Conservation (phyloP, 2,329 filamentous ascomycete genomes). For the Verticillium klebahnii region DNA sequence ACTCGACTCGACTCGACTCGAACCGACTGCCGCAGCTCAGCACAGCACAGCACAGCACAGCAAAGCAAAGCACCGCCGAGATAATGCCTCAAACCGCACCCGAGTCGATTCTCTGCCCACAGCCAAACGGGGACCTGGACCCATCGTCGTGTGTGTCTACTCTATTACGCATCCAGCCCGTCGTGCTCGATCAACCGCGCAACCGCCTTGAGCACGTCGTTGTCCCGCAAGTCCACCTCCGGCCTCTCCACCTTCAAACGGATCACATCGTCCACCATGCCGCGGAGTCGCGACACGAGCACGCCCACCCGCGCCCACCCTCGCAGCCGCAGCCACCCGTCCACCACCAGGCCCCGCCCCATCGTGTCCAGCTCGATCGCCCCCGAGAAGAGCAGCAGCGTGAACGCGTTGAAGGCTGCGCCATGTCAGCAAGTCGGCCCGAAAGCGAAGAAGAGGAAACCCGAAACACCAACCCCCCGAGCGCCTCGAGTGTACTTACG, state of each 20-base stretch:
- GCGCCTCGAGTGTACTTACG: slow-evolving; percentile 48
- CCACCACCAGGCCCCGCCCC: slow-evolving; percentile 81
- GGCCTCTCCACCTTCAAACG: slow-evolving; percentile 77
- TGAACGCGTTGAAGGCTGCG: slow-evolving; percentile 80
- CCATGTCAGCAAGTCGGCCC: slow-evolving; percentile 1
- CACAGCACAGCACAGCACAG: background rate
- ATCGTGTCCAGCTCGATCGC: slow-evolving; percentile 80
- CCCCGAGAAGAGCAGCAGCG: slow-evolving; percentile 82
- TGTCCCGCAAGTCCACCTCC: slow-evolving; percentile 48
- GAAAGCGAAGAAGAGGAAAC: background rate
- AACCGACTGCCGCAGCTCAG: background rate
- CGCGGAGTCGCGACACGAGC: slow-evolving; percentile 73
- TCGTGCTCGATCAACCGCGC: slow-evolving; percentile 82
- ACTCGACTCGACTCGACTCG: background rate
- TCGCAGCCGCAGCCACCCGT: slow-evolving; percentile 80
- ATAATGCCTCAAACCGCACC: background rate
- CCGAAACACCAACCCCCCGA: background rate
- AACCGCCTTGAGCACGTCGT: slow-evolving; percentile 72
- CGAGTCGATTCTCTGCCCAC: background rate
- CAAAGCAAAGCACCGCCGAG: background rate
- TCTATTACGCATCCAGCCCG: slow-evolving; percentile 63
- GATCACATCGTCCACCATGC: slow-evolving; percentile 82
- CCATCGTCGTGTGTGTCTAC: background rate
- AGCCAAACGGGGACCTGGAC: background rate
- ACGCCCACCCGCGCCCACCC: slow-evolving; percentile 97